A percentile compares a stretch with the other conserved stretches of the same genome.
These are phyloP conservation scores for Setaria viridis DNA, from an alignment of 202 grass and related monocot species.

Conservation along the genomic window DNA sequence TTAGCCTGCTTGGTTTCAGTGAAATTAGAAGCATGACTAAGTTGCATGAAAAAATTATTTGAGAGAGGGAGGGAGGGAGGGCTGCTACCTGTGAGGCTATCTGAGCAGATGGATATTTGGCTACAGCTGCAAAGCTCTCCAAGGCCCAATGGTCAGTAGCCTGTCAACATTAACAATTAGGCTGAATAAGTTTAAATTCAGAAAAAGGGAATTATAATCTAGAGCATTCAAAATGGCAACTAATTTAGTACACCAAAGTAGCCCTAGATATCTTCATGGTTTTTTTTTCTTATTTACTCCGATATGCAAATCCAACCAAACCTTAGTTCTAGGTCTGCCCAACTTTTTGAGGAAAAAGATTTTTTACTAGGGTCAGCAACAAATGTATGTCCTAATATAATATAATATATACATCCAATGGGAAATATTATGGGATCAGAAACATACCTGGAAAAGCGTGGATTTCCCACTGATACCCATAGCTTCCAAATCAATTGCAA, in stretches of 20 bases:
- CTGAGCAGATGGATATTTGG: conserved; percentile 91
- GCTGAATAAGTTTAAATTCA: conserved; percentile 1
- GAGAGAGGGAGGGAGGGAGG: neutral
- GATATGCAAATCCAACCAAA: conserved; percentile 11
- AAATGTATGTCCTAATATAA: conserved; percentile 27
- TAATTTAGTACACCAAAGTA: conserved; percentile 27
- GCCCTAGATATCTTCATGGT: neutral
- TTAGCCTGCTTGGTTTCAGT: conserved; percentile 7
- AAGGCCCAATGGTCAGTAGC: conserved; percentile 84
- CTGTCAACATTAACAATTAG: conserved; percentile 46
- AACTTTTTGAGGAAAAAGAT: conserved; percentile 16
- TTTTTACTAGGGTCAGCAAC: conserved; percentile 1
- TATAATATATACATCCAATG: conserved; percentile 22
- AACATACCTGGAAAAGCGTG: conserved; percentile 76
- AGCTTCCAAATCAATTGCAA: conserved; percentile 96
- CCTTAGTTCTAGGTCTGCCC: neutral
- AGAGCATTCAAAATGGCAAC: neutral
- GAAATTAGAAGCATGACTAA: neutral
- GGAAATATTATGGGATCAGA: conserved; percentile 30
- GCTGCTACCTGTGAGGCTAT: conserved; percentile 85
- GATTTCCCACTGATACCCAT: conserved; percentile 93
- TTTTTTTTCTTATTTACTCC: conserved; percentile 22
- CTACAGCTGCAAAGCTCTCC: conserved; percentile 85
- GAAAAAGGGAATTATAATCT: neutral
- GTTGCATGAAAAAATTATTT: neutral